Evolutionary conservation across 2,329 filamentous ascomycete species (phyloP).

Genomic region (Basipetospora sp.): DNA sequence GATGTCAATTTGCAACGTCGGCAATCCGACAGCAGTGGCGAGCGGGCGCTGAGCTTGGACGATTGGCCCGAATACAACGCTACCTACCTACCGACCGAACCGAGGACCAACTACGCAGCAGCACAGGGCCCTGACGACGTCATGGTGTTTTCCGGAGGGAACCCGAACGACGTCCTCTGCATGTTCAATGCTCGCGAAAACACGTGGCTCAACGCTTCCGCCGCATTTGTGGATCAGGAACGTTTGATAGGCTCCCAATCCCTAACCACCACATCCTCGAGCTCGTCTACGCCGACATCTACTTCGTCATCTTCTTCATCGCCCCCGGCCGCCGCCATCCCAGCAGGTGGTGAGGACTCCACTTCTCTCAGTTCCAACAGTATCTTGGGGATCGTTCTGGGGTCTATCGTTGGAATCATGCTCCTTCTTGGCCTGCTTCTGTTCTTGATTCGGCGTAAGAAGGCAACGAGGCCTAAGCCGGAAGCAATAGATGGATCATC

Average conservation of each 20-base stretch:
- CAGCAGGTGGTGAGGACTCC: not conserved
- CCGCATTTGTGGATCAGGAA: constrained; percentile 40
- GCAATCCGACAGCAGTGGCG: constrained; percentile 8
- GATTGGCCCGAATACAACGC: constrained; percentile 70
- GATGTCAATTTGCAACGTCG: not conserved
- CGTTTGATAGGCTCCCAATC: constrained; percentile 16
- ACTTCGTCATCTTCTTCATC: constrained; percentile 14
- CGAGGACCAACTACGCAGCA: constrained; percentile 55
- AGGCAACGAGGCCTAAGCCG: not conserved
- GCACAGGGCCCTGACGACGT: constrained; percentile 51
- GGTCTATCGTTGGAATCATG: constrained; percentile 62
- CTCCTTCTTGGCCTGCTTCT: constrained; percentile 58
- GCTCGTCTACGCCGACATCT: constrained; percentile 15
- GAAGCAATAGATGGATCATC: not conserved
- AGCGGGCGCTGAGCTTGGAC: constrained; percentile 32
- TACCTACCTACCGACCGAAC: constrained; percentile 49
- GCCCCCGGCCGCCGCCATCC: constrained; percentile 10
- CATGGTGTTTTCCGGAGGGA: constrained; percentile 68
- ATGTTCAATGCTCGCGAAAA: constrained; percentile 68
- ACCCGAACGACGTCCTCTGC: constrained; percentile 48
- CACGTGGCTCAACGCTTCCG: constrained; percentile 59
- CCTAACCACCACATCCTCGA: constrained; percentile 6
- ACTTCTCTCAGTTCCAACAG: constrained; percentile 25
- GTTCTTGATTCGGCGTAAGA: constrained; percentile 47
- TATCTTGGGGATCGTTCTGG: constrained; percentile 69